Evolutionary conservation across 306 rosid genomes (phyloP).

Genomic region (Dalbergia oliveri): DNA sequence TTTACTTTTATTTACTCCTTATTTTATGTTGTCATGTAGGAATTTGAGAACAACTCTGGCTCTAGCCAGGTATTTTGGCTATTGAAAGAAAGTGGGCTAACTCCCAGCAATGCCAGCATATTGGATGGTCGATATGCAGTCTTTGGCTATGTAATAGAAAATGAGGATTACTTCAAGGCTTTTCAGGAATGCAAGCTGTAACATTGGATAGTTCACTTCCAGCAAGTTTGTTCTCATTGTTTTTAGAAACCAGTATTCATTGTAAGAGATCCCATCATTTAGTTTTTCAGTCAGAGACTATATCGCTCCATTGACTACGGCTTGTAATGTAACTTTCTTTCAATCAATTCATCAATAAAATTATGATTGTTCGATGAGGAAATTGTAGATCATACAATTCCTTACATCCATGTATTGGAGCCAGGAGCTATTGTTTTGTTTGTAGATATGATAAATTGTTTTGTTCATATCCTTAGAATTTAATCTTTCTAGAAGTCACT

Average conservation of each 20-base stretch:
- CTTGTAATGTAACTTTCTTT: constrained; percentile 45
- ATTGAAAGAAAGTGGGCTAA: constrained; percentile 94
- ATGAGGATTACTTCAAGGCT: constrained; percentile 66
- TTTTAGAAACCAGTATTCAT: constrained; percentile 24
- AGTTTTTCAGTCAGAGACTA: constrained; percentile 37
- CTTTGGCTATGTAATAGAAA: constrained; percentile 87
- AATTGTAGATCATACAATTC: constrained; percentile 12
- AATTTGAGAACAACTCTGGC: constrained; percentile 91
- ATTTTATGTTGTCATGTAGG: constrained; percentile 56
- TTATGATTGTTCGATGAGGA: constrained; percentile 43
- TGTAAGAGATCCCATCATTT: constrained; percentile 39
- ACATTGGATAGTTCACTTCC: constrained; percentile 32
- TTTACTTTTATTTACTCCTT: constrained; percentile 16
- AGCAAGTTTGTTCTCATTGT: constrained; percentile 41
- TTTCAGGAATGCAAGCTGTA: constrained; percentile 27
- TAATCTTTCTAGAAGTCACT: too few relatives aligned
- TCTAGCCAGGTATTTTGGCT: constrained; percentile 97
- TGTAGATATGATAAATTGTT: not conserved
- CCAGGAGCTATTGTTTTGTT: not conserved
- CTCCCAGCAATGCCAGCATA: constrained; percentile 95
- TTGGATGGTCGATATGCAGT: constrained; percentile 95
- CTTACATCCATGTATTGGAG: not conserved
- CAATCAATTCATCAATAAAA: constrained; percentile 40
- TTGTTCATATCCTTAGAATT: not conserved
- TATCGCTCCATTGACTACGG: constrained; percentile 18